These are phyloP conservation scores for Vitis rotundifolia DNA, from an alignment of 164 flowering plant genomes.

Conservation along the genomic window DNA sequence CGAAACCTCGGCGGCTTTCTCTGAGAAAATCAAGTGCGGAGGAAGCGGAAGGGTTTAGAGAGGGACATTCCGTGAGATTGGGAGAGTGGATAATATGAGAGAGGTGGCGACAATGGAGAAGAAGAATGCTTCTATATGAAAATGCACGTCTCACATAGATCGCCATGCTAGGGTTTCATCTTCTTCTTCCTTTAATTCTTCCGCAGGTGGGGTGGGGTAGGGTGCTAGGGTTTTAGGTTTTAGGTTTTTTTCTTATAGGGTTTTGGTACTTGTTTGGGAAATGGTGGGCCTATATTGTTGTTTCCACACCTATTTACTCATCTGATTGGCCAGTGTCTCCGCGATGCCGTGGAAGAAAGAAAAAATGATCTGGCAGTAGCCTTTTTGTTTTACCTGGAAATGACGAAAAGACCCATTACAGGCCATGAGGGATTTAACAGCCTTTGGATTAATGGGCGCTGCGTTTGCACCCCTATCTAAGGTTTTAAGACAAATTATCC, in stretches of 20 bases:
- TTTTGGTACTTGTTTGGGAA: too few species aligned
- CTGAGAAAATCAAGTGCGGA: constrained; percentile 24
- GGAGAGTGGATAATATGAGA: constrained; percentile 24
- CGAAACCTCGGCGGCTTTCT: constrained; percentile 55
- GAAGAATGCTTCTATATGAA: constrained; percentile 24
- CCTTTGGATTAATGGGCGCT: too few species aligned
- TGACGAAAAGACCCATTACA: too few species aligned
- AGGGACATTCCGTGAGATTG: constrained; percentile 3
- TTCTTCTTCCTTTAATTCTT: background rate
- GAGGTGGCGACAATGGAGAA: constrained; percentile 18
- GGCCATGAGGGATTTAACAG: too few species aligned
- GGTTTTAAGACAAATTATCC: too few species aligned
- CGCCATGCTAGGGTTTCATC: constrained; percentile 34
- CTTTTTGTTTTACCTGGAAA: too few species aligned
- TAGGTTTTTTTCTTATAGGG: background rate
- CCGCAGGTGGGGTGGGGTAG: background rate
- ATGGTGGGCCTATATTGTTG: too few species aligned
- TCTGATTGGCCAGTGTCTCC: too few species aligned
- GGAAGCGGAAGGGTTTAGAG: constrained; percentile 3
- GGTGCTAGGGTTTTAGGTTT: constrained; percentile 3
- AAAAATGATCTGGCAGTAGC: too few species aligned
- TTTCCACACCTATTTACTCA: too few species aligned
- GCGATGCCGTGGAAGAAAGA: too few species aligned
- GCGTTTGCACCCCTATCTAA: too few species aligned
- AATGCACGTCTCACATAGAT: constrained; percentile 36